Evolutionary conservation across 78 protist genomes (phyloP).

Genomic region (Dictyostelium intermedium): DNA sequence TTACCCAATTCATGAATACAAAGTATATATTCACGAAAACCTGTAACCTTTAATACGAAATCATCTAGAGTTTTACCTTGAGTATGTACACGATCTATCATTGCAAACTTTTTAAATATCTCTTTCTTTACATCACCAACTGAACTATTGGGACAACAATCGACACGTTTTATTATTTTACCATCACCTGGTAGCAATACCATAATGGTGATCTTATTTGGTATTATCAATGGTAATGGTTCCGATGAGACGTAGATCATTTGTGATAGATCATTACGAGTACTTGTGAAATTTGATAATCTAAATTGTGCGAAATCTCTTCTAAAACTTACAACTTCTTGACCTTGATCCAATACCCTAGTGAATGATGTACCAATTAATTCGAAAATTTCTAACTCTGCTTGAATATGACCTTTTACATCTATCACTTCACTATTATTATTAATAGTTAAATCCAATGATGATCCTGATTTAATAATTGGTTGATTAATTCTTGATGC

Average conservation of each 20-base stretch:
- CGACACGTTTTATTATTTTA: conserved; percentile 30
- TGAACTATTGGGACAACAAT: conserved; percentile 24
- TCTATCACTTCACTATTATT: conserved; percentile 12
- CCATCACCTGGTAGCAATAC: conserved; percentile 20
- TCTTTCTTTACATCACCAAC: not conserved
- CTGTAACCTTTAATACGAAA: conserved; percentile 62
- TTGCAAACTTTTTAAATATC: conserved; percentile 54
- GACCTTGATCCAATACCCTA: conserved; percentile 18
- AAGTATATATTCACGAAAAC: conserved; percentile 61
- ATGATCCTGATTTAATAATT: not conserved
- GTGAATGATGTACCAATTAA: conserved; percentile 47
- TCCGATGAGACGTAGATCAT: conserved; percentile 37
- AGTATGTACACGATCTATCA: conserved; percentile 44
- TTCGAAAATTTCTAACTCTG: conserved; percentile 54
- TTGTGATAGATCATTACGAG: conserved; percentile 33
- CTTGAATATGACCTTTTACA: conserved; percentile 47
- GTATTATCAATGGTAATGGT: conserved; percentile 45
- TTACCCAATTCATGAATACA: conserved; percentile 5
- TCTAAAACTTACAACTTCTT: conserved; percentile 47
- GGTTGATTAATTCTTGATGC: not conserved
- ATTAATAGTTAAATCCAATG: not conserved
- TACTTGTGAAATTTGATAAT: not conserved
- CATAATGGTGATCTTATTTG: conserved; percentile 26
- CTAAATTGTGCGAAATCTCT: conserved; percentile 65
- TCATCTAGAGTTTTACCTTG: conserved; percentile 8